Base-by-base conservation (phyloP, 306 rosid genomes). In the Bauhinia variegata region DNA sequence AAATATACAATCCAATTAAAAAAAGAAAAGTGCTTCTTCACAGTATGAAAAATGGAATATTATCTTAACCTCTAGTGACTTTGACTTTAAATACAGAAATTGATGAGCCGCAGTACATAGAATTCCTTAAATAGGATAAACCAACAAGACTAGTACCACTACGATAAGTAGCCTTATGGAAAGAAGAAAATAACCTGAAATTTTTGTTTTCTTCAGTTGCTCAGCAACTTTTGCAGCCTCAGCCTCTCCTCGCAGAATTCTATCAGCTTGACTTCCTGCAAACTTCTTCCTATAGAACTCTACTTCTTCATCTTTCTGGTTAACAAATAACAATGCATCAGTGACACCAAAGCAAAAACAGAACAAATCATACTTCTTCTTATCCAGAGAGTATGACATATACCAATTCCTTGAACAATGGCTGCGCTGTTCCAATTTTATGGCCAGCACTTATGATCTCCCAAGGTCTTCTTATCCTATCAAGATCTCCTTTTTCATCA, bases 191-290 rank as follows among this genome's bases (percentile, higher is more conserved):
- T 51, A 54, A 91, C 97, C 97, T 83, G 96, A 79, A 59, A 88
- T 51, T 73, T 86, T 86, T 0, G 95, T 67, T 79, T 86, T 88
- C 79, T 81, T 85, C 76, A 93, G 78, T 64, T 88, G 83, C 62
- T 75, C 84, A 12, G 92, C 91, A 66, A 88, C 71, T 62, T 86
- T 82, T 84, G 89, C 91, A 79, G 93, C 96, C 77, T 85, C 89
- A 48, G 81, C 91, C 68, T 89, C 96, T 33, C 92, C 93, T 60
- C 91, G 84, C 33, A 65, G 78, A 60, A 78, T 55, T 79, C 97
- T 83, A 63, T 93, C 95, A n/a, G 95, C 97, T 79, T 93, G 99
- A 77, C 97, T 93, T 78, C 99, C 99, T 7, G 96, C 91, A 71
- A 84, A 93, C 76, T 82, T 88, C 70, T 61, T 50, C 77, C 96